phyloP scores from a whole-genome alignment of 208 protist species.

The Acanthamoeba rhysodes region DNA sequence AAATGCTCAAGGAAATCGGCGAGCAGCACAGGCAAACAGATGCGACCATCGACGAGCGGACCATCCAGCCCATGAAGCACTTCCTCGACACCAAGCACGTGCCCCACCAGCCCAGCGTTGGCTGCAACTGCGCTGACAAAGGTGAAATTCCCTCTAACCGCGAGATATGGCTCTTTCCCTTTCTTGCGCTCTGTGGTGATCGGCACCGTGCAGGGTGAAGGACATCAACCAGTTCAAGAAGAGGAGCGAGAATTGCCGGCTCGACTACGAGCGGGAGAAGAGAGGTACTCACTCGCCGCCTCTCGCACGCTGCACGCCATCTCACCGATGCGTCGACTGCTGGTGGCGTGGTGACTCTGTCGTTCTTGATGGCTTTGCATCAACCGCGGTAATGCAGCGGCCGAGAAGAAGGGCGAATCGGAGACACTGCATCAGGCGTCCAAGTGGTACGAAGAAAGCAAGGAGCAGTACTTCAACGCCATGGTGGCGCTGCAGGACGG shows the following conservation, averaged over 20 bases:
- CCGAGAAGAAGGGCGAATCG: conserved; percentile 44
- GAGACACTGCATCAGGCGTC: conserved; percentile 15
- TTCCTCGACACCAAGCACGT: conserved; percentile 18
- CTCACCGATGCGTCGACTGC: not conserved
- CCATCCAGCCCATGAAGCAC: conserved; percentile 62
- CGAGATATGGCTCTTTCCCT: not conserved
- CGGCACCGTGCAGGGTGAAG: conserved; percentile 4
- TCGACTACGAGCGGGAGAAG: conserved; percentile 53
- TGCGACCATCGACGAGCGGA: not conserved
- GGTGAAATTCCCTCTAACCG: too few species aligned
- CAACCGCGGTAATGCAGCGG: not conserved
- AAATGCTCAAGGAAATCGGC: conserved; percentile 52
- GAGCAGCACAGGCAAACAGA: conserved; percentile 34
- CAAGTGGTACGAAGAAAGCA: conserved; percentile 40
- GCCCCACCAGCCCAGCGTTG: too few species aligned
- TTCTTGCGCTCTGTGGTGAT: not conserved
- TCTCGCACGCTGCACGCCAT: not conserved
- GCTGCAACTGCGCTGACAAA: too few species aligned
- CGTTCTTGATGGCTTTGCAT: not conserved
- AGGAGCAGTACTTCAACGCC: conserved; percentile 61
- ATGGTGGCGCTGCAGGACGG: conserved; percentile 48
- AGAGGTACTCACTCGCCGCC: not conserved
- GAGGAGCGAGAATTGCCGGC: conserved; percentile 3
- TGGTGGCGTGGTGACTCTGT: not conserved
- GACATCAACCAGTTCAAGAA: conserved; percentile 63